Percentiles rank a stretch among this genome's conserved stretches.
These are phyloP conservation scores for Plantago coronopus DNA, from an alignment of 305 asterid genomes.

Conservation along the genomic window DNA sequence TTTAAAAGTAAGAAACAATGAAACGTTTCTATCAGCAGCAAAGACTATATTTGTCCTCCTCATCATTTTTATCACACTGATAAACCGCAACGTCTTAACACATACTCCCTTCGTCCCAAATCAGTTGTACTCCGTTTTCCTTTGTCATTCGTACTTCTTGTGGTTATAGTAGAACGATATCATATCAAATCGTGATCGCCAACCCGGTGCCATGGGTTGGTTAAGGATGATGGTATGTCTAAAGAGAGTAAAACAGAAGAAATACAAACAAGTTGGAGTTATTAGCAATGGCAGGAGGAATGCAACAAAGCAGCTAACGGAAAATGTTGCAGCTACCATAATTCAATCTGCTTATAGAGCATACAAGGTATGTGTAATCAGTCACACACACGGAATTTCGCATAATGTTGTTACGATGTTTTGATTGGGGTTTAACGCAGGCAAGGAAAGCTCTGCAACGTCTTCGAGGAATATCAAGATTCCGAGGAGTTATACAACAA, in stretches of 20 bases:
- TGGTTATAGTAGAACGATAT: neutral
- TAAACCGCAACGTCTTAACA: neutral
- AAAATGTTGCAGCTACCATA: slow-evolving; percentile 30
- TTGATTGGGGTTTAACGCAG: slow-evolving; percentile 23
- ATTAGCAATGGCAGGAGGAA: slow-evolving; percentile 32
- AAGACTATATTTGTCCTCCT: neutral
- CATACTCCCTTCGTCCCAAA: neutral
- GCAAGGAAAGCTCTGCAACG: slow-evolving; percentile 49
- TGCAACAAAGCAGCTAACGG: slow-evolving; percentile 9
- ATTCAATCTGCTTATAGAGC: slow-evolving; percentile 40
- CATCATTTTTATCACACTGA: too few species aligned
- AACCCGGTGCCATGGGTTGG: slow-evolving; percentile 43
- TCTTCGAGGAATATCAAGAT: slow-evolving; percentile 40
- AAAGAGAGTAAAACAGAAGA: slow-evolving; percentile 35
- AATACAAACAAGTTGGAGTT: slow-evolving; percentile 36
- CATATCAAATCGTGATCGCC: too few species aligned
- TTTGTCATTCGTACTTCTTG: neutral
- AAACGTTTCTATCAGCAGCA: slow-evolving; percentile 9
- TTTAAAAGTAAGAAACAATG: slow-evolving; percentile 22
- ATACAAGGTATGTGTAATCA: slow-evolving; percentile 23
- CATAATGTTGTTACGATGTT: neutral
- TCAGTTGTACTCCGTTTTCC: neutral
- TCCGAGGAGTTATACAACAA: slow-evolving; percentile 38
- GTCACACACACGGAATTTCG: neutral
- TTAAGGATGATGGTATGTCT: slow-evolving; percentile 41